These are phyloP conservation scores for Xylona heveae DNA, from an alignment of 495 filamentous ascomycete species.

Conservation along the genomic window DNA sequence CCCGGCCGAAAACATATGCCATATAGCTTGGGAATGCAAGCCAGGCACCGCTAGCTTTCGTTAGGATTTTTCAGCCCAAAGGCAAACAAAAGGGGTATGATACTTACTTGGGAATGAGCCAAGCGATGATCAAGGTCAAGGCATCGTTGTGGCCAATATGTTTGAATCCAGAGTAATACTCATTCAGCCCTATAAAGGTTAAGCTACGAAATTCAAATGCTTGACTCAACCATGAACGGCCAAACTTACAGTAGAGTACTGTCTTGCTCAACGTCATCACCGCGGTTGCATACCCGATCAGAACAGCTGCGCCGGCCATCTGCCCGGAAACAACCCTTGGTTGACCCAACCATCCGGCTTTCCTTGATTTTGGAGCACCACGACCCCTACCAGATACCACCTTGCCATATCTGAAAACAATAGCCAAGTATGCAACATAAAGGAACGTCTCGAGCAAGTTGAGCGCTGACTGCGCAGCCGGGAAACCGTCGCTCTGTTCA, in stretches of 20 bases:
- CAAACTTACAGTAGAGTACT: constrained; percentile 53
- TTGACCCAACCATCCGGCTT: constrained; percentile 22
- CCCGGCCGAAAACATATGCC: constrained; percentile 41
- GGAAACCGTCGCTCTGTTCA: constrained; percentile 53
- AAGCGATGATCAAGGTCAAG: constrained; percentile 35
- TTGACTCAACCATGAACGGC: constrained; percentile 1
- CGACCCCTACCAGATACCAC: constrained; percentile 11
- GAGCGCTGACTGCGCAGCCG: constrained; percentile 48
- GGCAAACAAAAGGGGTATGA: neutral
- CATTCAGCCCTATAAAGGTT: constrained; percentile 40
- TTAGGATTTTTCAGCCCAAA: neutral
- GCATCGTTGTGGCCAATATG: constrained; percentile 59
- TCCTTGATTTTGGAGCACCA: constrained; percentile 13
- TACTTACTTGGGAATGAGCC: constrained; percentile 67
- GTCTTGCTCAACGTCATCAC: constrained; percentile 83
- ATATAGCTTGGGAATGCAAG: constrained; percentile 51
- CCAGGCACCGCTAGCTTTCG: constrained; percentile 45
- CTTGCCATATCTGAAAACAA: constrained; percentile 30
- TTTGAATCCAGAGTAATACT: constrained; percentile 52
- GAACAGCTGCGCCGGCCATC: constrained; percentile 35
- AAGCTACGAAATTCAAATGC: constrained; percentile 4
- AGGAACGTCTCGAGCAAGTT: constrained; percentile 53
- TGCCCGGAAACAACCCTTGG: constrained; percentile 33
- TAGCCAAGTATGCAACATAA: constrained; percentile 47
- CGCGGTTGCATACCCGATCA: constrained; percentile 45